Conservation (phyloP, 1,284 basidiomycete genomes). For the Erythrobasidium hasegawianum region DNA sequence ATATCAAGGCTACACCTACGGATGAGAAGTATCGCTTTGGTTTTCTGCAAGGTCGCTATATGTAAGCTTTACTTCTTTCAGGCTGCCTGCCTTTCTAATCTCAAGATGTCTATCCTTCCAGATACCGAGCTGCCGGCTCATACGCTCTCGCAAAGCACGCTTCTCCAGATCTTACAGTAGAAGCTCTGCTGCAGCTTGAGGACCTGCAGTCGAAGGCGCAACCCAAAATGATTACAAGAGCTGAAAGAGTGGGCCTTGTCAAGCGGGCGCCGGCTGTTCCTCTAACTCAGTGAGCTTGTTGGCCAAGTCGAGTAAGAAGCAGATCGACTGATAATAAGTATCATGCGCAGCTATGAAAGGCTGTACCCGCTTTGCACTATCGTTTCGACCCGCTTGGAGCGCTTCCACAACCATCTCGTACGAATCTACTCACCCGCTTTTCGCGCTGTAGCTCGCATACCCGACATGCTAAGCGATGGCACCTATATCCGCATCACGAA, state of each 20-base stretch:
- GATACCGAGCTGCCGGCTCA: constrained; percentile 14
- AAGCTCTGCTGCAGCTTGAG: constrained; percentile 18
- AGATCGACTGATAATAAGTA: too few species aligned
- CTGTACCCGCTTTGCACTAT: constrained; percentile 12
- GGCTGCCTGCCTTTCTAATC: too few species aligned
- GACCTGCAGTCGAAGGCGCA: neutral
- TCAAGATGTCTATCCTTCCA: too few species aligned
- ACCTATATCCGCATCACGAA: constrained; percentile 3
- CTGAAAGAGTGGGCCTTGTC: constrained; percentile 11
- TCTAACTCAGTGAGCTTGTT: neutral
- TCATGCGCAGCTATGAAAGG: constrained; percentile 15
- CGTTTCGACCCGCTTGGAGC: constrained; percentile 15
- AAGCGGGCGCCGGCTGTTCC: neutral
- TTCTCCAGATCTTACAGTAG: neutral
- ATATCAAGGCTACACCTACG: neutral
- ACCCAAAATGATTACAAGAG: constrained; percentile 8
- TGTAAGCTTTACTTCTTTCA: too few species aligned
- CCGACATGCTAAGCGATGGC: constrained; percentile 19
- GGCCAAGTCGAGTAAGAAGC: too few species aligned
- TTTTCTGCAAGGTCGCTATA: constrained; percentile 10
- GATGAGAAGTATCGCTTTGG: constrained; percentile 28
- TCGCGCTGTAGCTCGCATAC: constrained; percentile 23
- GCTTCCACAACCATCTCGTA: constrained; percentile 22
- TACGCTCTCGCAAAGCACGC: constrained; percentile 30
- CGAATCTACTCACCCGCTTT: constrained; percentile 29